Evolutionary conservation across 768 basidiomycete genomes (phyloP).

Genomic region (Lactarius vividus): DNA sequence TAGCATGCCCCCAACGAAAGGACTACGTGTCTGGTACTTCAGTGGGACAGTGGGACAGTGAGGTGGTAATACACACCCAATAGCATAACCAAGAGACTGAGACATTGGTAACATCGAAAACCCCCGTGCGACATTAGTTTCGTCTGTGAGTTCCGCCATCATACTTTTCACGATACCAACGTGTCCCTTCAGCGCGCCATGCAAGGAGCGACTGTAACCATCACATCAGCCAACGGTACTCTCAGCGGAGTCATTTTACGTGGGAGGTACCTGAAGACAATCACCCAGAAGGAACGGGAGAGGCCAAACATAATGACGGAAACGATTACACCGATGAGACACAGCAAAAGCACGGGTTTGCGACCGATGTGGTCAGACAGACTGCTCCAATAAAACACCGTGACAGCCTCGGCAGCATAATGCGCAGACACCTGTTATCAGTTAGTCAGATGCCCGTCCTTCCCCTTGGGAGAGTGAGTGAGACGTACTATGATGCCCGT

Average conservation of each 20-base stretch:
- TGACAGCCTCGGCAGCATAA: not conserved
- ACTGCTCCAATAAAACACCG: not conserved
- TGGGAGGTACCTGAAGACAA: not conserved
- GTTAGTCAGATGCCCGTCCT: not conserved
- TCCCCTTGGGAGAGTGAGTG: not conserved
- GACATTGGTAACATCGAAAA: not conserved
- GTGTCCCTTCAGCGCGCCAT: not conserved
- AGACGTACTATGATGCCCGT: not conserved
- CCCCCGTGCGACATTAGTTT: not conserved
- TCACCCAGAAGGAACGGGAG: not conserved
- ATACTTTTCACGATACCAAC: not conserved
- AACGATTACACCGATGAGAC: not conserved
- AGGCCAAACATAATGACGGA: not conserved
- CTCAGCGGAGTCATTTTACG: not conserved
- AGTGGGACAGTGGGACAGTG: not conserved
- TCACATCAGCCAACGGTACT: not conserved
- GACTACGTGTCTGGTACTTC: not conserved
- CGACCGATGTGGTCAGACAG: not conserved
- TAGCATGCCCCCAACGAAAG: conserved; percentile 27
- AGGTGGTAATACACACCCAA: no score
- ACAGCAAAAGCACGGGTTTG: not conserved
- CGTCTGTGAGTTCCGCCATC: not conserved
- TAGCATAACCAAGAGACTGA: not conserved
- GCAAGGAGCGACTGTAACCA: not conserved
- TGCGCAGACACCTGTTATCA: not conserved